Percentiles rank a stretch among this genome's conserved stretches.
These are phyloP conservation scores for Calycina marina DNA, from an alignment of 2,329 filamentous ascomycete genomes.

Conservation along the genomic window DNA sequence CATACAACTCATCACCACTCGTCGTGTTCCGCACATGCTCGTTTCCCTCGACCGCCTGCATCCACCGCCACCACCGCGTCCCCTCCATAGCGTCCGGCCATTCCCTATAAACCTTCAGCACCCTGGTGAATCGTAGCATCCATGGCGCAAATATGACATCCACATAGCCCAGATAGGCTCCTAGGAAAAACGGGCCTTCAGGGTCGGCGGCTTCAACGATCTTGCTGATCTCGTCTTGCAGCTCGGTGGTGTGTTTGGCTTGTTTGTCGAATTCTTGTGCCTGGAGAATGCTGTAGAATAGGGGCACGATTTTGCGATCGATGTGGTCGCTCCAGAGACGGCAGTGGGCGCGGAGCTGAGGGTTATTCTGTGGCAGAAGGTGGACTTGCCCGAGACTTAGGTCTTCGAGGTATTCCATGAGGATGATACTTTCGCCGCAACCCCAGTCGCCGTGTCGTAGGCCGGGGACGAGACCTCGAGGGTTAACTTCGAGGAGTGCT, in stretches of 20 bases:
- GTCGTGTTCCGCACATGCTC: slow-evolving; percentile 25
- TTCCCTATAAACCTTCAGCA: slow-evolving; percentile 25
- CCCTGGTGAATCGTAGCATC: slow-evolving; percentile 25
- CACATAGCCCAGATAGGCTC: slow-evolving; percentile 23
- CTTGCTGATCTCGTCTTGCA: slow-evolving; percentile 48
- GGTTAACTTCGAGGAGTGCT: slow-evolving; percentile 59
- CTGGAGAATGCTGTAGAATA: slow-evolving; percentile 61
- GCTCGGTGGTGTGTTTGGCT: slow-evolving; percentile 39
- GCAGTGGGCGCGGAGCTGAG: slow-evolving; percentile 56
- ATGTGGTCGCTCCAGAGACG: slow-evolving; percentile 74
- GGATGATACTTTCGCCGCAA: slow-evolving; percentile 65
- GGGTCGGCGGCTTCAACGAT: slow-evolving; percentile 24
- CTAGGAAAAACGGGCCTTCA: slow-evolving; percentile 23
- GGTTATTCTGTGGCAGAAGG: slow-evolving; percentile 48
- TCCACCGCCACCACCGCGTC: slow-evolving; percentile 24
- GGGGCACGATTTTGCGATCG: slow-evolving; percentile 60
- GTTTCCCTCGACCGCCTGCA: slow-evolving; percentile 25
- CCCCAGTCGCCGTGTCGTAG: slow-evolving; percentile 69
- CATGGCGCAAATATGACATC: slow-evolving; percentile 27
- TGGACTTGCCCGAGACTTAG: slow-evolving; percentile 37
- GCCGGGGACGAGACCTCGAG: slow-evolving; percentile 60
- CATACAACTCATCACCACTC: slow-evolving; percentile 37
- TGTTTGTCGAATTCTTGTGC: slow-evolving; percentile 45
- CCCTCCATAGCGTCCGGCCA: slow-evolving; percentile 24
- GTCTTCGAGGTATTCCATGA: slow-evolving; percentile 83